Base-by-base conservation (phyloP, 768 basidiomycete species). In the Boletus edulis region DNA sequence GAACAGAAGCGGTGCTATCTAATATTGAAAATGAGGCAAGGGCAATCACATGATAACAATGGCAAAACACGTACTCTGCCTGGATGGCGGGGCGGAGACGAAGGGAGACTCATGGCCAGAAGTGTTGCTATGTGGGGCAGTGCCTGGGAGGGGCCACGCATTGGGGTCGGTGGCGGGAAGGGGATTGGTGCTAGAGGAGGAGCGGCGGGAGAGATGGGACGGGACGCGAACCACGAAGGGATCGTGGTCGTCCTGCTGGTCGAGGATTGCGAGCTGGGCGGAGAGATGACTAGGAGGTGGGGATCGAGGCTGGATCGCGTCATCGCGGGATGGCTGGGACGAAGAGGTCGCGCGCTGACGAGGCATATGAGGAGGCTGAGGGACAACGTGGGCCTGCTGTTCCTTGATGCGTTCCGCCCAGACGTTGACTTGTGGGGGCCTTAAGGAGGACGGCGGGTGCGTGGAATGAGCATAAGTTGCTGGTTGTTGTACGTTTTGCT, bases 151-250 rank as follows among this genome's bases (percentile, higher is more conserved):
- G 29, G 64, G 65, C 64, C 64, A 65, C 24, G 54, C 29, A 17
- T 2, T 24, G 15, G 54, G 51, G 51, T 66, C 66, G 4, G 65
- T 46, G 20, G 56, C 41, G 37, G 68, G 52, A 39, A 63, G 50
- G 12, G 63, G 56, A 11, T 56, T 66, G 0, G 68, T 62, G 51
- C 55, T 57, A 42, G 64, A 68, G 17, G 68, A 70, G 15, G 67
- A 56, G 47, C 49, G 62, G 43, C 69, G 71, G 46, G 67, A 67
- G 20, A 67, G 70, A 42, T 69, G 70, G 17, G 72, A 69, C 17
- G 68, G 69, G 13, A 73, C 56, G 18, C 74, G 74, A 22, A 81
- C 73, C 49, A 81, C 67, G 56, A 81, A 78, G 3, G 80, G 72
- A 67, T 83, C 78, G 39, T 75, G 70, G 42, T 62, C 39, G 54